Base-by-base conservation (phyloP, 192 early-diverging fungal species). In the Thamnidium elegans region DNA sequence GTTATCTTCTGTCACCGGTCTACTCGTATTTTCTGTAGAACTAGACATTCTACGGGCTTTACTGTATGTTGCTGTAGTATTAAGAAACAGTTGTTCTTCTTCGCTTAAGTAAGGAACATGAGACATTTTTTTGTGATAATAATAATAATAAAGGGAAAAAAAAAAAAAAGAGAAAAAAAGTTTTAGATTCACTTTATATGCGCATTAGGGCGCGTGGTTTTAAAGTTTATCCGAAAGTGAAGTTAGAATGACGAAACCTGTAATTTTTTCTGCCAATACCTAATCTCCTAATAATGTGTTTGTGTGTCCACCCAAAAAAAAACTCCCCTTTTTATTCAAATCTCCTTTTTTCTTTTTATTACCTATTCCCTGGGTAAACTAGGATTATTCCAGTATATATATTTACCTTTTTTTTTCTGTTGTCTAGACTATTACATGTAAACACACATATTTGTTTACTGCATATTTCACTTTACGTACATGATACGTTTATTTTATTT, bases 221-320 rank as follows among this genome's bases (percentile, higher is more conserved):
- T 42, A 42, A 39, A 11, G 31, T 45, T 59, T 59, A 59, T 17
- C 42, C 20, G 36, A 59, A 44, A 45, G 32, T 43, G 42, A 45
- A 11, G 43, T 59, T 42, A 59, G 58, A 26, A 44, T 59, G 58
- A 58, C 36, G 55, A 58, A 58, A 58, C 32, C 19, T n/a, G 46
- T 14, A 39, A 39, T 39, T 7, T 36, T 7, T 7, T 39, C 26
- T 26, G 26, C 26, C 26, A 26, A 26, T 26, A 26, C 26, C 26
- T 26, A 26, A 26, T 26, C 26, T 26, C 26, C 26, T 26, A 26
- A 26, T 26, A 26, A 3, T 26, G 26, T 26, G 26, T 26, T 26
- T 26, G 26, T 26, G 26, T 26, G 26, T 26, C 26, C 26, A 26
- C 26, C 1, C 26, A 26, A 39, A 39, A 39, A 56, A 39, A 56